Base-by-base conservation (phyloP, 2,329 filamentous ascomycete species). In the Apiospora kogelbergensis region DNA sequence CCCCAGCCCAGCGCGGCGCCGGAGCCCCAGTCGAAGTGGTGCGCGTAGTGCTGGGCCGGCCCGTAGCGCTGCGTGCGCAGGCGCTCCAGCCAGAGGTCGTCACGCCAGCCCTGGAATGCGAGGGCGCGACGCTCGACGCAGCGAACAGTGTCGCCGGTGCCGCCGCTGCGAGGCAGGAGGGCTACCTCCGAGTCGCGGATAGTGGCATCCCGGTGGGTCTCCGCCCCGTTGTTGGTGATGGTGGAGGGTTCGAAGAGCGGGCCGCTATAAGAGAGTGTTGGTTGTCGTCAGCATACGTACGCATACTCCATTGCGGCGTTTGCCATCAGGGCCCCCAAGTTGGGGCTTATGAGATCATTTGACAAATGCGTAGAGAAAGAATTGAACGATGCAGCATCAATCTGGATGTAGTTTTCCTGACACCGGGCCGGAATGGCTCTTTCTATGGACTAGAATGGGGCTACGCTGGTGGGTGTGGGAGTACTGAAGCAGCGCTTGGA, bases 21-120 rank as follows among this genome's bases (percentile, higher is more conserved):
- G 37, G 86, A 79, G 66, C 81, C 84, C 84, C 84, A 88, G 78
- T 88, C 86, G 71, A 84, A 87, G 75, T 88, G 86, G 70, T 86
- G 84, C 53, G 77, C 78, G 75, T 88, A 88, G 75, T 87, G 85
- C 1, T 85, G 84, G 6, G 78, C 80, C 1, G 80, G 76, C 9
- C 73, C 74, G 72, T 88, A 88, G 37, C 83, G 80, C 77, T 88
- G 86, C 30, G 84, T 84, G 42, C 86, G 82, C 65, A 87, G 78
- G 4, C 84, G 80, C 75, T 88, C 86, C 71, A 87, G 73, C 83
- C 83, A 88, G 20, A 86, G 75, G 67, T 87, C 83, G 46, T 81
- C 78, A n/a, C 83, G 81, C 84, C 84, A 87, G 72, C 86, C 86
- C 74, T 88, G 86, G 57, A 88, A 75, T 2, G 81, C 79, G 44